phyloP scores from a whole-genome alignment of 805 yeast species.

The Candida tammaniensis region DNA sequence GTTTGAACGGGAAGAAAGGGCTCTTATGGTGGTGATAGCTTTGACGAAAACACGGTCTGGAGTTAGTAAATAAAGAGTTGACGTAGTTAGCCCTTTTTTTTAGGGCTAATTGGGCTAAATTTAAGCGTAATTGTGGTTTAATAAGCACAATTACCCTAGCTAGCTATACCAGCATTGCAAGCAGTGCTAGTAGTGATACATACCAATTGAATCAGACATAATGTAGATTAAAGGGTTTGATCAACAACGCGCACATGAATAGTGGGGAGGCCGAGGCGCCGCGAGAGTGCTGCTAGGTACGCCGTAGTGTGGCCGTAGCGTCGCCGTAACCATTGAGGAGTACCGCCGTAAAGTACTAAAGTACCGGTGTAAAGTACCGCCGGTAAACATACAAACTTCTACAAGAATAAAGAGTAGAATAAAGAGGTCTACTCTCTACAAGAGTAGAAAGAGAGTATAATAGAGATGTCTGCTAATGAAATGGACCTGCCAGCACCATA shows the following conservation, averaged over 20 bases:
- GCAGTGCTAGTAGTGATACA: conserved; percentile 7
- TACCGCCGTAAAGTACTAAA: background rate
- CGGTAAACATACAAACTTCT: background rate
- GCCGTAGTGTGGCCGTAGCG: too few species aligned
- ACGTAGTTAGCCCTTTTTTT: too few species aligned
- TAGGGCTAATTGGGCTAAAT: too few species aligned
- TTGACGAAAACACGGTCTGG: conserved; percentile 75
- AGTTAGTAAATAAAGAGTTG: conserved; percentile 7
- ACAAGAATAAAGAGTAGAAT: too few species aligned
- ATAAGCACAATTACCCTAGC: too few species aligned
- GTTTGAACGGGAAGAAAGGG: conserved; percentile 63
- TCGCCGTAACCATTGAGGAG: too few species aligned
- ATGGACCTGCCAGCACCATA: conserved; percentile 63
- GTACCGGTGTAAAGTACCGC: conserved; percentile 16
- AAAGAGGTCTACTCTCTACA: too few species aligned
- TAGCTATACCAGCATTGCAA: too few species aligned
- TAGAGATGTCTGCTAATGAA: conserved; percentile 51
- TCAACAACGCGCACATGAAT: conserved; percentile 5
- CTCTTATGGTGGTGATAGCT: conserved; percentile 76
- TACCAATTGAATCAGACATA: conserved; percentile 19
- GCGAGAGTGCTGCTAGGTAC: background rate
- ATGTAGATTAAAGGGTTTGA: background rate
- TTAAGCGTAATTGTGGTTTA: too few species aligned
- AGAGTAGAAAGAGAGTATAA: background rate
- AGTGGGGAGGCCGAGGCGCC: conserved; percentile 2